phyloP scores from a whole-genome alignment of 768 basidiomycete genomes.

The Lactarius akahatsu region DNA sequence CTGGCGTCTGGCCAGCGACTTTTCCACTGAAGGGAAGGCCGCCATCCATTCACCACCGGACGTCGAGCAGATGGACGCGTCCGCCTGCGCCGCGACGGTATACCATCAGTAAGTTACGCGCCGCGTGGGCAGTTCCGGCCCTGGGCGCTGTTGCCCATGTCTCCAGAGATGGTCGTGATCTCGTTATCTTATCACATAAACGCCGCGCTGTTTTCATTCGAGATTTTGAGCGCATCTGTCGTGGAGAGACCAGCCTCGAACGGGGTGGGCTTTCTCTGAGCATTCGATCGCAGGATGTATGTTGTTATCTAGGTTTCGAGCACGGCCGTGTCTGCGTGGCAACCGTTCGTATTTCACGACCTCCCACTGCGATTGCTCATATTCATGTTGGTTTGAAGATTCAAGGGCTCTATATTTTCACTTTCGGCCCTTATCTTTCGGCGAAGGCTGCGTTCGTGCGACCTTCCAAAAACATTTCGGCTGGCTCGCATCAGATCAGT shows the following conservation, averaged over 20 bases:
- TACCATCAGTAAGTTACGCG: no score
- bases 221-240: conserved; percentile 38
- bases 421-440: conserved; percentile 2
- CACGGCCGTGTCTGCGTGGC: conserved; percentile 28
- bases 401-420: conserved; percentile 18
- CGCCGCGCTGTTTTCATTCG: conserved; percentile 35
- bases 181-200: conserved; percentile 34
- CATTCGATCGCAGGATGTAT: neutral
- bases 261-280: neutral
- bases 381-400: neutral
- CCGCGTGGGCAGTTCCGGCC: no score
- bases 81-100: no score
- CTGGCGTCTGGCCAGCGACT: no score
- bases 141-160: conserved; percentile 51
- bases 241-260: conserved; percentile 14
- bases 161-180: conserved; percentile 38
- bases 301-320: conserved; percentile 25
- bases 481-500: neutral
- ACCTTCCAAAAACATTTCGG: neutral
- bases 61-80: no score
- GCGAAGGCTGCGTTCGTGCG: conserved; percentile 3
- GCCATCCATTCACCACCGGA: no score
- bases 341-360: conserved; percentile 15
- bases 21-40: no score
- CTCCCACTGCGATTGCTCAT: neutral